Evolutionary conservation across 176 grass and related monocot species (phyloP).

Genomic region (Rhynchospora breviuscula): DNA sequence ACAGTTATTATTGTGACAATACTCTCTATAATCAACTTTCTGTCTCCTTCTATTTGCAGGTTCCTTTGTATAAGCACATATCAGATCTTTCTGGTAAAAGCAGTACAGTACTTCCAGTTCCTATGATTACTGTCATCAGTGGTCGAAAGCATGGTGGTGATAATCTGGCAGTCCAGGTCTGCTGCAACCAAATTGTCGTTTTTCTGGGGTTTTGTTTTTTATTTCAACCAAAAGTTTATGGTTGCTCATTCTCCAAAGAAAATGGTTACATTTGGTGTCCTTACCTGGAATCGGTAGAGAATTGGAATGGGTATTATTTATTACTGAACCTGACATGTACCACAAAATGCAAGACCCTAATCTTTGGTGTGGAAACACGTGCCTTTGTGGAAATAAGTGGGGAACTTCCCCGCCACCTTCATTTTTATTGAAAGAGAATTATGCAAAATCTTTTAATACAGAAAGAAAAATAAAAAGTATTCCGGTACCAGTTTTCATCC

Average conservation of each 20-base stretch:
- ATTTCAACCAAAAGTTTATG: constrained; percentile 1
- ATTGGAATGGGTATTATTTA: neutral
- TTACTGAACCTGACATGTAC: neutral
- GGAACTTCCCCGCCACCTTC: too few species aligned
- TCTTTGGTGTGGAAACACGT: neutral
- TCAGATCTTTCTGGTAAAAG: constrained; percentile 89
- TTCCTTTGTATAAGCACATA: constrained; percentile 94
- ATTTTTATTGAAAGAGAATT: too few species aligned
- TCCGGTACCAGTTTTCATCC: too few species aligned
- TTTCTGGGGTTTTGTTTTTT: neutral
- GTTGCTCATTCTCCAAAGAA: neutral
- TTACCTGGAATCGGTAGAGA: neutral
- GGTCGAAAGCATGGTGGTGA: constrained; percentile 89
- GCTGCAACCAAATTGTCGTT: constrained; percentile 18
- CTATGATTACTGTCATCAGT: constrained; percentile 83
- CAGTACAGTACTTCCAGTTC: constrained; percentile 59
- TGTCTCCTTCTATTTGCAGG: constrained; percentile 34
- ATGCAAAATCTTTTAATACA: too few species aligned
- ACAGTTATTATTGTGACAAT: neutral
- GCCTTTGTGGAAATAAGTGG: too few species aligned
- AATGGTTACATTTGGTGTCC: neutral
- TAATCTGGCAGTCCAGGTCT: constrained; percentile 70
- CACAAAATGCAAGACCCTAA: neutral
- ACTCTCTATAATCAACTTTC: constrained; percentile 8
- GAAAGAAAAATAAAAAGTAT: too few species aligned